Base-by-base conservation (phyloP, 2,329 filamentous ascomycete genomes). In the Pseudopyrenochaeta lycopersici region DNA sequence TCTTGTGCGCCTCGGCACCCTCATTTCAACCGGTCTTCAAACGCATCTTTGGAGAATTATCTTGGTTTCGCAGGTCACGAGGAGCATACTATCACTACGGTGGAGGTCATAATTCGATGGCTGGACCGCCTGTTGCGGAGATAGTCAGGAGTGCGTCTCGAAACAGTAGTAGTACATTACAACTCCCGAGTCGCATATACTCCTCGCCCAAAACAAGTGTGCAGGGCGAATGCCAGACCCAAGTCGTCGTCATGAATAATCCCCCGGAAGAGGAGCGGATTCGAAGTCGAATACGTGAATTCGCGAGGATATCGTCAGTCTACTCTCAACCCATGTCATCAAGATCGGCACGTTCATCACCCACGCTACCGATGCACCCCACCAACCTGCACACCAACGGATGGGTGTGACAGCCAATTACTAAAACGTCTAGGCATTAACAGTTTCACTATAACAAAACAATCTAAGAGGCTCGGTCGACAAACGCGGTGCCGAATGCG, bases 1-100 rank as follows among this genome's bases (percentile, higher is more conserved):
- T 70, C 9, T 58, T 67, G 7, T 67, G 62, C 42, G 64, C 67
- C 3, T 66, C 63, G 1, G 57, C 51, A 2, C 67, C 67, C 14
- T 67, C 62, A 10, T 50, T 68, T 1, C 65, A 70, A 33, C 65
- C 65, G 3, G 49, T 67, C 5, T 48, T 67, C 47, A 56, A 58
- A 35, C 46, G 48, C 18, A 33, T 61, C 12, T 63, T 67, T 33
- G 49, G 51, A 12, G 52, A 53, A 32, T 21, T 67, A 2, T 42
- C 46, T 10, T 36, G 53, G n/a, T 42, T 56, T 9, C 50, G 42
- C 2, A 40, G 49, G 27, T 51, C 50, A 4, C 45, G 49, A 29
- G 48, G 20, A 21, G 40, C 59, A n/a, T 64, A 61, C 30, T 50
- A 51, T 27, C 54, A 52, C 29, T 60, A 44, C 27, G 54, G 50